Percentiles rank a stretch among this genome's conserved stretches.
Evolutionary conservation across 106 monocot species (phyloP).

Genomic region (Acorus gramineus): DNA sequence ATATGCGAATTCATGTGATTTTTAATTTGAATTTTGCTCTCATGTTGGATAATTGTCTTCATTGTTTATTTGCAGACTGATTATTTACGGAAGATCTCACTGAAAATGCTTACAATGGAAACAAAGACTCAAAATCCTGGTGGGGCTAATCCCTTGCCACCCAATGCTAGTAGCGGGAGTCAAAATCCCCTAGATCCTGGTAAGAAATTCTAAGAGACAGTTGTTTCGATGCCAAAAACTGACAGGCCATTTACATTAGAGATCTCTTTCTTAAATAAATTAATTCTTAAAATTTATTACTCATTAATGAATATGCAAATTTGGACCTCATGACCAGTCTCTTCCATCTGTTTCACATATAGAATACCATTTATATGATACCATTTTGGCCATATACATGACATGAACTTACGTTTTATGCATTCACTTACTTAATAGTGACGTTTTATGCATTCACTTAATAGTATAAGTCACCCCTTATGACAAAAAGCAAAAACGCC

Average conservation of each 20-base stretch:
- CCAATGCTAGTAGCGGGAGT: slow-evolving; percentile 5
- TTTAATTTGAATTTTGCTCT: background rate
- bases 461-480: too few relatives aligned
- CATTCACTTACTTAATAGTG: too few relatives aligned
- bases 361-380: too few relatives aligned
- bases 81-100: slow-evolving; percentile 72
- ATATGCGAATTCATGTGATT: slow-evolving; percentile 61
- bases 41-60: background rate
- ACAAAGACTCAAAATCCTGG: slow-evolving; percentile 36
- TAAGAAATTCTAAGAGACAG: slow-evolving; percentile 3
- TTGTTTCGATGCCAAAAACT: background rate
- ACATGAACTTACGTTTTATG: too few relatives aligned
- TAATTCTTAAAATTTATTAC: background rate
- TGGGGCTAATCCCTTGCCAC: slow-evolving; percentile 17
- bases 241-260: background rate
- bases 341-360: too few relatives aligned
- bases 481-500: too few relatives aligned
- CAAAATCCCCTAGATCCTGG: slow-evolving; percentile 51
- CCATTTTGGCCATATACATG: too few relatives aligned
- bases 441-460: too few relatives aligned
- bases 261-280: background rate
- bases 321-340: too few relatives aligned
- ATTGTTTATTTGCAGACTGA: slow-evolving; percentile 41
- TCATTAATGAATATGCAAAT: too few relatives aligned
- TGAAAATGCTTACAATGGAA: slow-evolving; percentile 84